Percentiles rank a stretch among this genome's conserved stretches.
These are phyloP conservation scores for Nepenthes gracilis DNA, from an alignment of 148 eudicot species.

Conservation along the genomic window DNA sequence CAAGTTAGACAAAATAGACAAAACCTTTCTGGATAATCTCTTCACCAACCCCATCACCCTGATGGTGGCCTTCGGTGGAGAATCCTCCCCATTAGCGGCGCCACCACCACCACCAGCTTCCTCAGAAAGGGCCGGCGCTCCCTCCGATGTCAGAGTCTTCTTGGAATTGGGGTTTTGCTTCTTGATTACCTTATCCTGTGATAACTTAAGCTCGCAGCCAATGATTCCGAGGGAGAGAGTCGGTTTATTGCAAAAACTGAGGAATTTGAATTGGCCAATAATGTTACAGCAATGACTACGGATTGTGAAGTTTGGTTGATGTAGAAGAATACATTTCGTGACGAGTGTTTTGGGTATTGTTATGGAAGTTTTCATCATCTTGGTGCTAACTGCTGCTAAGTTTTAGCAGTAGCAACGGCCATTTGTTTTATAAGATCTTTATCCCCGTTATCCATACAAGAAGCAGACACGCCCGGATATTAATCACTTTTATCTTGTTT, in stretches of 20 bases:
- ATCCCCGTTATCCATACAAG: too few species aligned
- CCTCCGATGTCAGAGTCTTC: conserved; percentile 39
- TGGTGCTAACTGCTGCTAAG: too few species aligned
- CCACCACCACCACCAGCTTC: conserved; percentile 16
- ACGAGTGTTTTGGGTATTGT: too few species aligned
- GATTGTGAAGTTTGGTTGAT: too few species aligned
- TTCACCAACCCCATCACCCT: conserved; percentile 21
- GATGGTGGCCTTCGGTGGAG: conserved; percentile 3
- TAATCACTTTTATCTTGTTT: too few species aligned
- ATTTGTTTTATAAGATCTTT: too few species aligned
- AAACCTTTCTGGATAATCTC: conserved; percentile 44
- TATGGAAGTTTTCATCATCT: too few species aligned
- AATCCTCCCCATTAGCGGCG: conserved; percentile 7
- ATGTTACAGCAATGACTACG: too few species aligned
- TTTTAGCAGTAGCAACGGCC: too few species aligned
- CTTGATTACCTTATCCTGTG: conserved; percentile 16
- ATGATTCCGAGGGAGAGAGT: conserved; percentile 4
- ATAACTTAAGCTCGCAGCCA: conserved; percentile 34
- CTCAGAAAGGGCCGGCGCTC: conserved; percentile 50
- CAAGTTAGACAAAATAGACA: conserved; percentile 69
- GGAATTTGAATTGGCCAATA: not conserved
- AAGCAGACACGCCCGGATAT: too few species aligned
- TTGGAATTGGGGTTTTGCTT: conserved; percentile 16
- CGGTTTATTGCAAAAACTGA: conserved; percentile 7
- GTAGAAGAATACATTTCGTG: too few species aligned